A percentile compares a stretch with the other conserved stretches of the same genome.
phyloP scores from a whole-genome alignment of 352 stramenopile species.

The Peronosclerospora sorghi region DNA sequence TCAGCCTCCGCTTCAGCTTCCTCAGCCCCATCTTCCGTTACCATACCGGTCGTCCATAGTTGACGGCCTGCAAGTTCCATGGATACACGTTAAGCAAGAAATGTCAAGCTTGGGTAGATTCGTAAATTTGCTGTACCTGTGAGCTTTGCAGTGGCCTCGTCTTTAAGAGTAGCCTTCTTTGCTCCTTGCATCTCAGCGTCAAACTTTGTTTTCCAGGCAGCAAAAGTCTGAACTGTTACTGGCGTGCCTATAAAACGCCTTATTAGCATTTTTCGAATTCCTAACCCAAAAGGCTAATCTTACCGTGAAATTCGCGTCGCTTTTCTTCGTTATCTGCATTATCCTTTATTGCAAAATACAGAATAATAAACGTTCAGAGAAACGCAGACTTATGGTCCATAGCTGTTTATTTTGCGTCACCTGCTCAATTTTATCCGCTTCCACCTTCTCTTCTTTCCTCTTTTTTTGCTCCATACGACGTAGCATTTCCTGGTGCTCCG shows the following conservation, averaged over 20 bases:
- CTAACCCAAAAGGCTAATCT: background rate
- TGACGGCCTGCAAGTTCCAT: conserved; percentile 26
- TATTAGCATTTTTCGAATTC: background rate
- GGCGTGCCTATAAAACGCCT: conserved; percentile 32
- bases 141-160: conserved; percentile 61
- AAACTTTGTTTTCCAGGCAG: conserved; percentile 60
- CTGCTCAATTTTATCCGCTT: conserved; percentile 36
- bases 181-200: conserved; percentile 43
- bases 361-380: too few relatives aligned
- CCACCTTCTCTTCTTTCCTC: conserved; percentile 66
- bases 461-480: conserved; percentile 68
- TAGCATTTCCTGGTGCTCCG: conserved; percentile 84
- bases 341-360: conserved; percentile 5
- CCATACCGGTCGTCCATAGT: conserved; percentile 65
- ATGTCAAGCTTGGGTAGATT: background rate
- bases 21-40: conserved; percentile 45
- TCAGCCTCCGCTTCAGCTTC: conserved; percentile 23
- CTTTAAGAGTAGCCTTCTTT: conserved; percentile 47
- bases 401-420: conserved; percentile 4
- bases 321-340: conserved; percentile 18
- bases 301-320: conserved; percentile 25
- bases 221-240: conserved; percentile 73
- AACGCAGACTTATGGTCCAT: too few relatives aligned
- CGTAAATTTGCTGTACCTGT: conserved; percentile 28
- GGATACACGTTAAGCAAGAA: background rate